Conservation (phyloP, 495 filamentous ascomycete genomes). For the Baudoinia panamericana region DNA sequence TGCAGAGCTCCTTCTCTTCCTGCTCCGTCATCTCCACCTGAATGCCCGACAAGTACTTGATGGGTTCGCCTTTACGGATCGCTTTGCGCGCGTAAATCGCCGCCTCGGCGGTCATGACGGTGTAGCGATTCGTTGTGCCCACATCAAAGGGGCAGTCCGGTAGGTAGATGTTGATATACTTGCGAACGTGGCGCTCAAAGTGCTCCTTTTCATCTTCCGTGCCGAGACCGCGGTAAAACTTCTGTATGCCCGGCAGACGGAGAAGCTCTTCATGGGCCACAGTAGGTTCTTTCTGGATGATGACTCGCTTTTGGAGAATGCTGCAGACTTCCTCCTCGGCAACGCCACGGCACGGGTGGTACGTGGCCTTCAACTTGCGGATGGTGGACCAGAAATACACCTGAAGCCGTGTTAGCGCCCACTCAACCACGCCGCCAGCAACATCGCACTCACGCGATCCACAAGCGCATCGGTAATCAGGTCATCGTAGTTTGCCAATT, state of each 20-base stretch:
- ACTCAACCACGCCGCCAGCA: too few species aligned
- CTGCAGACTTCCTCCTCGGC: constrained; percentile 65
- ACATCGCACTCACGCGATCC: constrained; percentile 59
- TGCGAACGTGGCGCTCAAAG: constrained; percentile 73
- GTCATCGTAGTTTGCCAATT: constrained; percentile 89
- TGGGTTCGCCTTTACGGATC: constrained; percentile 66
- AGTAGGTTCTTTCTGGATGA: constrained; percentile 55
- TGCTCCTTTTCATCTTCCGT: constrained; percentile 73
- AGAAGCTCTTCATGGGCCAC: constrained; percentile 60
- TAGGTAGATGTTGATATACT: constrained; percentile 85
- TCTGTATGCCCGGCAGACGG: constrained; percentile 57
- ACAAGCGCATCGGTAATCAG: constrained; percentile 90
- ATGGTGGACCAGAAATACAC: constrained; percentile 91
- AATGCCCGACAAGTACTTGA: constrained; percentile 83
- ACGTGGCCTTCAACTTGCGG: constrained; percentile 74
- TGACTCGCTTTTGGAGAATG: constrained; percentile 63
- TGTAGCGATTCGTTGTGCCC: constrained; percentile 87
- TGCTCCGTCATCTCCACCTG: constrained; percentile 79
- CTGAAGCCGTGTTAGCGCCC: constrained; percentile 43
- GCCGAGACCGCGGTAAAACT: constrained; percentile 49
- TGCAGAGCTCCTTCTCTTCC: constrained; percentile 71
- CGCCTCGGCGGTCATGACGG: constrained; percentile 78
- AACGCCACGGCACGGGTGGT: constrained; percentile 68
- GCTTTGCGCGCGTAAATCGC: constrained; percentile 67
- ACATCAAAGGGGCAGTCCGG: constrained; percentile 92